phyloP scores from a whole-genome alignment of 1,284 basidiomycete species.

The Moesziomyces sp. region DNA sequence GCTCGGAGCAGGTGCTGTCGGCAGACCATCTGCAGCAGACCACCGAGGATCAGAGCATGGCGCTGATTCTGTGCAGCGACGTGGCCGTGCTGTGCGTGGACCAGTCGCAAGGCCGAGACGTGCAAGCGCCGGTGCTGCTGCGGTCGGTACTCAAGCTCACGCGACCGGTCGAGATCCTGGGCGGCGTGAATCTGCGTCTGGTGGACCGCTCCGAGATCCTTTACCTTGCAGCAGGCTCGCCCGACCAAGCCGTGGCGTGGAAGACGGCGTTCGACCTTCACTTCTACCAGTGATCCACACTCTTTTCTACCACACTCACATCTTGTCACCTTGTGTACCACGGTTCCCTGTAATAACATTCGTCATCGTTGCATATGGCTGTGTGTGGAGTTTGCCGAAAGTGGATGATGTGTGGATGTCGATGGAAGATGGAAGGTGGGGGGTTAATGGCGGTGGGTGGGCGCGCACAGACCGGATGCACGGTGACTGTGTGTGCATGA shows the following conservation, averaged over 20 bases:
- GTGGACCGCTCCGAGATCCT: conserved; percentile 52
- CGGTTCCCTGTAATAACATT: conserved; percentile 27
- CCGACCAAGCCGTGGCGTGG: conserved; percentile 51
- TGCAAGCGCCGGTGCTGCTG: conserved; percentile 24
- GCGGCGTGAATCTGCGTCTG: conserved; percentile 45
- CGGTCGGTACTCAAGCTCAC: conserved; percentile 30
- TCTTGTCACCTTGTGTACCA: no score
- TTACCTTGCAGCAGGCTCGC: conserved; percentile 45
- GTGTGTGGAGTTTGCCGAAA: no score
- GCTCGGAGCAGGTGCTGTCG: conserved; percentile 73
- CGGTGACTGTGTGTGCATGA: no score
- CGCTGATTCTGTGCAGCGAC: conserved; percentile 84
- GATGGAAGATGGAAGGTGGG: no score
- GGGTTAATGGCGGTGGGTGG: no score
- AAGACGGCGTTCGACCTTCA: conserved; percentile 54
- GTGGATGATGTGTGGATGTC: no score
- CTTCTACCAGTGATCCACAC: conserved; percentile 26
- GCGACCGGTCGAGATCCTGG: conserved; percentile 44
- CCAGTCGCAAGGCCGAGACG: conserved; percentile 59
- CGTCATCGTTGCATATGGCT: conserved; percentile 6
- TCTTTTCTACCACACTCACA: conserved; percentile 4
- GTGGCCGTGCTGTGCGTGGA: conserved; percentile 87
- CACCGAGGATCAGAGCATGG: conserved; percentile 47
- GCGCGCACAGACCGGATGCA: no score
- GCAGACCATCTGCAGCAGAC: conserved; percentile 82